Base-by-base conservation (phyloP, 257 asterid genomes). In the Oldenlandia corymbosa region DNA sequence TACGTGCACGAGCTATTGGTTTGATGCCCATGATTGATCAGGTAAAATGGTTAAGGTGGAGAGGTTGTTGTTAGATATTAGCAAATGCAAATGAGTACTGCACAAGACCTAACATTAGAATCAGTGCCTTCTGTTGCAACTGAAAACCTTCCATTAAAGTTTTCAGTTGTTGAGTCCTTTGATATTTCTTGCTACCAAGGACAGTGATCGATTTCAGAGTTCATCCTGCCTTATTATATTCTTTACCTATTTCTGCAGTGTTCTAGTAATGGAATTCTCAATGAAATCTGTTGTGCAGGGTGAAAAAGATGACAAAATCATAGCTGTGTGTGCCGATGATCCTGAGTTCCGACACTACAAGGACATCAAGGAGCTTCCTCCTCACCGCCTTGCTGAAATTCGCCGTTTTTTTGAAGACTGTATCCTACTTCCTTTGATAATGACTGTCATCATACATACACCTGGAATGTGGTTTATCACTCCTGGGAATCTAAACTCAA, bases 11-110 rank as follows among this genome's bases (percentile, higher is more conserved):
- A 72, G 96, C 96, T 6, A 91, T 91, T 67, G 98, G 96, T n/a
- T 75, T 91, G 74, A 88, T 91, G 96, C 98, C 96, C 16, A 91
- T 91, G 98, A 91, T 91, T 75, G 96, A 91, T 80, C 98, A 88
- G 93, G 97, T 88, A 65, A 72, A 54, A n/a, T 17, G 24, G 36
- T 55, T 37, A 57, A 17, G 42, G 4, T 31, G n/a, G 12, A 23
- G 9, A 2, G 18, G 34, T 49, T 58, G 12, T 27, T 45, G 10
- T 30, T 49, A 32, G 12, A 7, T 20, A 24, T n/a, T 0, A 21
- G 34, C 47, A 52, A 67, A 31, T 57, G 24, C 24, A 10, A 62
- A 37, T 18, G 12, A 37, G 2, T 39, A 10, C 12, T 59, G 50
- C 16, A 2, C 17, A 20, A 37, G 47, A 26, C 11, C 23, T 36